These are phyloP conservation scores for Nemania sp. DNA, from an alignment of 2,329 filamentous ascomycete species.

Conservation along the genomic window DNA sequence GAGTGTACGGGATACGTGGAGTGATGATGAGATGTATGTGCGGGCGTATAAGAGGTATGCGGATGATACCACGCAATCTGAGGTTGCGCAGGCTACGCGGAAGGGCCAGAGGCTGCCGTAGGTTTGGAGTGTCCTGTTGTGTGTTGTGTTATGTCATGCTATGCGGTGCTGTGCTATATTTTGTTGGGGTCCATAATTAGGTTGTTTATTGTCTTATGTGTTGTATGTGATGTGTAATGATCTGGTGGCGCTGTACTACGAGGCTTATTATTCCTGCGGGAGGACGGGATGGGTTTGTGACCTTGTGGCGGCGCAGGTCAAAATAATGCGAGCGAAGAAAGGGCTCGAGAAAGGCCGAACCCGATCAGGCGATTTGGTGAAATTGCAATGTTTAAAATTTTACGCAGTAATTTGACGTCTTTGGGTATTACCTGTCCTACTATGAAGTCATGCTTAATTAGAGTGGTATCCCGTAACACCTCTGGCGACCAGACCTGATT, in stretches of 20 bases:
- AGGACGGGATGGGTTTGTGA: neutral
- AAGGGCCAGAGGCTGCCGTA: conserved; percentile 72
- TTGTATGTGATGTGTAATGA: no score
- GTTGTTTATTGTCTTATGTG: no score
- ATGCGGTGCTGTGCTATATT: neutral
- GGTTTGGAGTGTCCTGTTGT: conserved; percentile 1
- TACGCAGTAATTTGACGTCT: neutral
- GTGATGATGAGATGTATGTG: conserved; percentile 74
- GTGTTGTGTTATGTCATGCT: no score
- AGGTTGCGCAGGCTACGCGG: conserved; percentile 72
- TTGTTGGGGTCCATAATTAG: no score
- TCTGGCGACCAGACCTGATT: neutral
- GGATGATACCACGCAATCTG: conserved; percentile 71
- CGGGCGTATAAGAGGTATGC: conserved; percentile 76
- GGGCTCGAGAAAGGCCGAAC: neutral
- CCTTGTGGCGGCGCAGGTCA: neutral
- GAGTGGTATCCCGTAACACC: neutral
- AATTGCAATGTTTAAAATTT: neutral
- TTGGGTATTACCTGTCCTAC: neutral
- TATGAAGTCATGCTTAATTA: neutral
- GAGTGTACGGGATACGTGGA: conserved; percentile 76
- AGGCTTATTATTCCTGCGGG: conserved; percentile 6
- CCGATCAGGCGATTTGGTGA: neutral
- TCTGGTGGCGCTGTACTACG: neutral
- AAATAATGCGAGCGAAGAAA: no score